A percentile compares a stretch with the other conserved stretches of the same genome.
Evolutionary conservation across 495 filamentous ascomycete species (phyloP).

Genomic region (Penicillium dipodomyicola): DNA sequence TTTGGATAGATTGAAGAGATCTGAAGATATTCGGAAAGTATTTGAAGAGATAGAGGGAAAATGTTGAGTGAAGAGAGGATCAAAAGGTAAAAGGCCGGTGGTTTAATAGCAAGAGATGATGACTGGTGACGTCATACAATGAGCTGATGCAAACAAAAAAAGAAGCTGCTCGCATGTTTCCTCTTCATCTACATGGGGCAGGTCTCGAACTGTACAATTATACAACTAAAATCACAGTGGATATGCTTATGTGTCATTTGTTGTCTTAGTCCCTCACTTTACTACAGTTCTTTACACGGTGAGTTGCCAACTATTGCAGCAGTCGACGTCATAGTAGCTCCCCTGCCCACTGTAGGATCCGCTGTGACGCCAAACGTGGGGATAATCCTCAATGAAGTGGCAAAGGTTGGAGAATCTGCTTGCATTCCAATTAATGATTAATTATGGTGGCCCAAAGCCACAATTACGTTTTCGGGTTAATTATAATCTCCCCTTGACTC

Average conservation of each 20-base stretch:
- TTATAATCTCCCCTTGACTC: slow-evolving; percentile 17
- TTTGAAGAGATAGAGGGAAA: neutral
- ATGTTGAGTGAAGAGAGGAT: slow-evolving; percentile 10
- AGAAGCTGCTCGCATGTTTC: neutral
- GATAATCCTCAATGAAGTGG: slow-evolving; percentile 3
- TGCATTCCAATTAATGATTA: slow-evolving; percentile 11
- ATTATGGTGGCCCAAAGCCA: neutral
- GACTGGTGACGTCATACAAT: slow-evolving; percentile 34
- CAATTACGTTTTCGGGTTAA: slow-evolving; percentile 20
- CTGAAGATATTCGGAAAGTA: neutral
- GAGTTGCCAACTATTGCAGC: slow-evolving; percentile 13
- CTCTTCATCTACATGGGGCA: too few relatives aligned
- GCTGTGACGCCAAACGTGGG: slow-evolving; percentile 16
- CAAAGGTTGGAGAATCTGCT: slow-evolving; percentile 6
- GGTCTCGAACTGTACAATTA: neutral
- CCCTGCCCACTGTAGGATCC: slow-evolving; percentile 9
- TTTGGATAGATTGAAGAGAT: neutral
- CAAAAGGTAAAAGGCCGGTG: slow-evolving; percentile 11
- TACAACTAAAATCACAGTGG: neutral
- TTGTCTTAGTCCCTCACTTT: neutral
- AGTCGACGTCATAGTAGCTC: slow-evolving; percentile 14
- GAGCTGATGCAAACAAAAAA: neutral
- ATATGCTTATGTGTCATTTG: neutral
- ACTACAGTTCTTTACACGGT: slow-evolving; percentile 1
- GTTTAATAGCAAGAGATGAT: slow-evolving; percentile 21